Conservation (phyloP, 2,329 filamentous ascomycete species). For the Penicillium freii region DNA sequence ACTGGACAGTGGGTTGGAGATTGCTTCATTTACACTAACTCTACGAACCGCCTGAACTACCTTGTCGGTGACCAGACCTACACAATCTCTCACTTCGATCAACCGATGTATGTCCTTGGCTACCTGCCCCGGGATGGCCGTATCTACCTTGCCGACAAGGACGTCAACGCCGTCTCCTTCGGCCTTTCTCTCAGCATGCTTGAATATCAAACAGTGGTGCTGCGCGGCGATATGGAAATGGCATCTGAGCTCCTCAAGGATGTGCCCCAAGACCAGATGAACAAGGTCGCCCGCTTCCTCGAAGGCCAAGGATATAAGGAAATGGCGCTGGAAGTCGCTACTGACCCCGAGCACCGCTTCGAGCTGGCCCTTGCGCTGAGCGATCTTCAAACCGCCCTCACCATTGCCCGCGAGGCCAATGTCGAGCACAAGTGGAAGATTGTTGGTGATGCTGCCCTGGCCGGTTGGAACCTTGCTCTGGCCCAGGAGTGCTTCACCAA, state of each 20-base stretch:
- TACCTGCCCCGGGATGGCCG: constrained; percentile 95
- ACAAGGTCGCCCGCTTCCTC: constrained; percentile 96
- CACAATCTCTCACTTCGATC: constrained; percentile 95
- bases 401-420: constrained; percentile 77
- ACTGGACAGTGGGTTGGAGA: constrained; percentile 98
- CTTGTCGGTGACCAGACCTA: constrained; percentile 97
- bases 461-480: constrained; percentile 80
- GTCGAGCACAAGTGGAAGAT: constrained; percentile 98
- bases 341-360: constrained; percentile 93
- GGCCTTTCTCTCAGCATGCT: constrained; percentile 86
- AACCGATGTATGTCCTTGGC: constrained; percentile 89
- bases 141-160: constrained; percentile 94
- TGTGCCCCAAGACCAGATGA: constrained; percentile 89
- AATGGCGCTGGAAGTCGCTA: constrained; percentile 87
- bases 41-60: constrained; percentile 94
- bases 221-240: constrained; percentile 88
- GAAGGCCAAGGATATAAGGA: constrained; percentile 98
- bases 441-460: constrained; percentile 85
- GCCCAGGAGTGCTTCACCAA: constrained; percentile 92
- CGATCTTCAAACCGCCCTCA: constrained; percentile 79
- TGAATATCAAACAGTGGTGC: constrained; percentile 93
- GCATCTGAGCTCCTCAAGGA: constrained; percentile 79
- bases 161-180: constrained; percentile 88
- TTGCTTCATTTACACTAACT: constrained; percentile 98
- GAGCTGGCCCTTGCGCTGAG: constrained; percentile 82